Base-by-base conservation (phyloP, 1,284 basidiomycete genomes). In the Puccinia triticina region DNA sequence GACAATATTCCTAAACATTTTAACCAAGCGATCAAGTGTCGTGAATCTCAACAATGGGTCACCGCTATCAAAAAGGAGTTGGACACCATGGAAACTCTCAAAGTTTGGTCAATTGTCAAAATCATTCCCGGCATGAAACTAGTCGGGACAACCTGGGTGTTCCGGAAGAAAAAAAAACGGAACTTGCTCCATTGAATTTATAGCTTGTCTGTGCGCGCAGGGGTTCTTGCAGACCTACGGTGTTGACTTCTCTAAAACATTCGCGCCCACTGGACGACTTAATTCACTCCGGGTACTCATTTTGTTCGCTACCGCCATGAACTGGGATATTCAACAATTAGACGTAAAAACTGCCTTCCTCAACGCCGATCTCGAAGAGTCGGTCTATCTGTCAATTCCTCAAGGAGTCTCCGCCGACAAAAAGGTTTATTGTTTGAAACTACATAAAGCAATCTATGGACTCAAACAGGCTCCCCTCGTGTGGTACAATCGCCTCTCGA, bases 401-500 rank as follows among this genome's bases (percentile, higher is more conserved):
- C 40, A 43, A 43, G 40, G 75, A 2, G 14, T 77, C 7, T 3
- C 1, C 3, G 10, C 66, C n/a, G 59, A 77, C 18, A n/a, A 50
- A 16, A 34, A 61, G 21, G 8, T 8, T 7, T 12, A 43, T 0
- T 26, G 23, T 12, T 26, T 77, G 4, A 37, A 26, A n/a, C 37
- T 77, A 1, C 7, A 77, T 10, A 64, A 77, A 64, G n/a, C 75
- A 4, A 48, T 77, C 5, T 77, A 77, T 34, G 75, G 75, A 34
- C 23, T 77, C 1, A 77, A 77, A 23, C 75, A 77, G 34, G 53
- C 75, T 1, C 57, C 75, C 16, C 43, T 40, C 1, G 37, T n/a
- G 1, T 77, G 75, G 21, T 64, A 77, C n/a, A 40, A 64, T 61
- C 14, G 37, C 21, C 16, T 76, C 8, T 26, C 53, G 4, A 18